Evolutionary conservation across 768 basidiomycete species (phyloP).

Genomic region (Mycena amicta): DNA sequence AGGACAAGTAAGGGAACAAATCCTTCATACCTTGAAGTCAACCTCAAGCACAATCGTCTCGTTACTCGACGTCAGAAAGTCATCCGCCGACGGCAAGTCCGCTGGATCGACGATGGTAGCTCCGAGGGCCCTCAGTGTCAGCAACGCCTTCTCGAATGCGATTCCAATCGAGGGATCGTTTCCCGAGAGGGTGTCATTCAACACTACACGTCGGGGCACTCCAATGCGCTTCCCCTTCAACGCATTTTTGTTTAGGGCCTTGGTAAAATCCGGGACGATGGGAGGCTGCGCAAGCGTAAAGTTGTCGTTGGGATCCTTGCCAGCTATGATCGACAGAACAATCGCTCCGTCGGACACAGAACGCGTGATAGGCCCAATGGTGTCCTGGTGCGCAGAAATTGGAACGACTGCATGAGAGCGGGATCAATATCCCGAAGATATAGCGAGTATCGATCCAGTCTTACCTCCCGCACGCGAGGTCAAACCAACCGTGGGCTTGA

Average conservation of each 20-base stretch:
- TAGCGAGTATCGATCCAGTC: constrained; percentile 2
- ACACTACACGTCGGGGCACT: constrained; percentile 47
- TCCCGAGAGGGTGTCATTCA: constrained; percentile 35
- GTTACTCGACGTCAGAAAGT: constrained; percentile 49
- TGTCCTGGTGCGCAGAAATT: constrained; percentile 59
- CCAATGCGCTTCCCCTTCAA: constrained; percentile 56
- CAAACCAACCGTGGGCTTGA: constrained; percentile 61
- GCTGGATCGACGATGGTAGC: constrained; percentile 64
- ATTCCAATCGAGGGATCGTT: constrained; percentile 38
- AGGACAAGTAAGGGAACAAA: neutral
- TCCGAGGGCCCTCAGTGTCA: constrained; percentile 41
- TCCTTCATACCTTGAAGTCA: constrained; percentile 59
- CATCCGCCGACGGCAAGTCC: constrained; percentile 57
- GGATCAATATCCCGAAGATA: too few species aligned
- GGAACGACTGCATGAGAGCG: constrained; percentile 53
- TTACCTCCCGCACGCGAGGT: constrained; percentile 62
- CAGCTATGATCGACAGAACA: constrained; percentile 59
- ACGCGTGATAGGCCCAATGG: constrained; percentile 59
- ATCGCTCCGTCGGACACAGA: constrained; percentile 57
- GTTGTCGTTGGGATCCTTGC: constrained; percentile 56
- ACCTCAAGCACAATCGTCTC: constrained; percentile 56
- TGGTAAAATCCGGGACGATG: constrained; percentile 55
- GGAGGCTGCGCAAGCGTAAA: constrained; percentile 56
- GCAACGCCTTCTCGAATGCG: constrained; percentile 44
- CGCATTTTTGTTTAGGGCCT: constrained; percentile 50